These are phyloP conservation scores for Alternaria burnsii DNA, from an alignment of 2,329 filamentous ascomycete genomes.

Conservation along the genomic window DNA sequence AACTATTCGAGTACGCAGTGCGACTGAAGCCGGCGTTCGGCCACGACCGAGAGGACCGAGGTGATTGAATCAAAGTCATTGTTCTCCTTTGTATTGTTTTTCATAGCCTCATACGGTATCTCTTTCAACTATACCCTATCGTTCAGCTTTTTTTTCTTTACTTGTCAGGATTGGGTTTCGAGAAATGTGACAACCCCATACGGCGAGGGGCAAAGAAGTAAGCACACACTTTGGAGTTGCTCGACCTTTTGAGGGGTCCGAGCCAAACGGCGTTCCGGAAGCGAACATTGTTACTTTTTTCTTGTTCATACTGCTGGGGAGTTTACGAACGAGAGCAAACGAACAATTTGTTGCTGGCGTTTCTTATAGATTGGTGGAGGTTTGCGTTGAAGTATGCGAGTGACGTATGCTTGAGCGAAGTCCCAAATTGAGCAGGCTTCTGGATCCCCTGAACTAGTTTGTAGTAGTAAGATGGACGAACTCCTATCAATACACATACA, in stretches of 20 bases:
- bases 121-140: constrained; percentile 16
- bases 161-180: background rate
- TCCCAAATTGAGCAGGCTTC: constrained; percentile 2
- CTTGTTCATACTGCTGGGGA: background rate
- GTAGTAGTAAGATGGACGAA: background rate
- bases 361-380: background rate
- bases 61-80: constrained; percentile 12
- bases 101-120: background rate
- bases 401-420: constrained; percentile 1
- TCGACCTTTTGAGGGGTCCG: background rate
- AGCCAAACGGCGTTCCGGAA: constrained; percentile 7
- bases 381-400: background rate
- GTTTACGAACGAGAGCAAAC: constrained; percentile 5
- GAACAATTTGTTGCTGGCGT: constrained; percentile 9
- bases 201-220: background rate
- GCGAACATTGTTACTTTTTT: constrained; percentile 11
- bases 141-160: background rate
- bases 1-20: constrained; percentile 36
- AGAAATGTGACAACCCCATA: background rate
- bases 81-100: constrained; percentile 24
- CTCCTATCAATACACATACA: background rate
- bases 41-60: constrained; percentile 29
- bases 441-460: background rate
- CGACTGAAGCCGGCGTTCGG: constrained; percentile 29
- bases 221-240: constrained; percentile 2